Percentiles rank a stretch among this genome's conserved stretches.
Conservation (phyloP, 2,329 filamentous ascomycete genomes). For the Delphinella strobiligena region DNA sequence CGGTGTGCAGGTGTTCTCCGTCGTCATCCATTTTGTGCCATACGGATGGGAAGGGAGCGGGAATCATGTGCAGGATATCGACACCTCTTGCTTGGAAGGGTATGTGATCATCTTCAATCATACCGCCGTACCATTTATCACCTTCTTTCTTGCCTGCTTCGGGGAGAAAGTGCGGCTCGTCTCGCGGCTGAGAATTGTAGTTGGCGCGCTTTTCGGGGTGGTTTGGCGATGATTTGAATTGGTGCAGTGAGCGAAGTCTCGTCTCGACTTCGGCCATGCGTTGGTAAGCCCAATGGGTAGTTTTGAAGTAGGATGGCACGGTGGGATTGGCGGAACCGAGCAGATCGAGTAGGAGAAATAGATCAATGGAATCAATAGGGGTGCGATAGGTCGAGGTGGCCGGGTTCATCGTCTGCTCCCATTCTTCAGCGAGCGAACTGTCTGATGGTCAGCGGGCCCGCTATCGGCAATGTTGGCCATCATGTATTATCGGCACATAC, state of each 20-base stretch:
- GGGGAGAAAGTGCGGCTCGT: slow-evolving; percentile 46
- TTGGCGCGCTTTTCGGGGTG: slow-evolving; percentile 27
- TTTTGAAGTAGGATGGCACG: slow-evolving; percentile 77
- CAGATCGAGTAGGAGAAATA: slow-evolving; percentile 87
- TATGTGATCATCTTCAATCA: slow-evolving; percentile 69
- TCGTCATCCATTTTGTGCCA: slow-evolving; percentile 86
- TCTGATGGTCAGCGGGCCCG: slow-evolving; percentile 7
- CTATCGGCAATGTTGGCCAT: too few relatives aligned
- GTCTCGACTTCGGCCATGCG: slow-evolving; percentile 62
- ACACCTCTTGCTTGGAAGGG: slow-evolving; percentile 84
- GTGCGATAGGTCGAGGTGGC: slow-evolving; percentile 64
- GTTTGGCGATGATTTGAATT: slow-evolving; percentile 53
- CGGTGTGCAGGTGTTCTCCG: slow-evolving; percentile 68
- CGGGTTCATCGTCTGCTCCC: slow-evolving; percentile 61
- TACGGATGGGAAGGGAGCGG: slow-evolving; percentile 64
- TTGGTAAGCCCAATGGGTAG: slow-evolving; percentile 87
- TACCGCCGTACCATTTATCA: slow-evolving; percentile 38
- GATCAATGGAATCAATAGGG: slow-evolving; percentile 63
- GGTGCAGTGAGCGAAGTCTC: slow-evolving; percentile 54
- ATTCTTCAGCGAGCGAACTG: slow-evolving; percentile 61
- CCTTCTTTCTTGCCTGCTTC: slow-evolving; percentile 44
- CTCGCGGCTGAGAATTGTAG: slow-evolving; percentile 17
- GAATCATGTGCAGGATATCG: slow-evolving; percentile 80
- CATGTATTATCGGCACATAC: slow-evolving; percentile 34
- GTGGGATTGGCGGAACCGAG: slow-evolving; percentile 57